phyloP scores from a whole-genome alignment of 306 rosid genomes.

The Herpetospermum pedunculosum region DNA sequence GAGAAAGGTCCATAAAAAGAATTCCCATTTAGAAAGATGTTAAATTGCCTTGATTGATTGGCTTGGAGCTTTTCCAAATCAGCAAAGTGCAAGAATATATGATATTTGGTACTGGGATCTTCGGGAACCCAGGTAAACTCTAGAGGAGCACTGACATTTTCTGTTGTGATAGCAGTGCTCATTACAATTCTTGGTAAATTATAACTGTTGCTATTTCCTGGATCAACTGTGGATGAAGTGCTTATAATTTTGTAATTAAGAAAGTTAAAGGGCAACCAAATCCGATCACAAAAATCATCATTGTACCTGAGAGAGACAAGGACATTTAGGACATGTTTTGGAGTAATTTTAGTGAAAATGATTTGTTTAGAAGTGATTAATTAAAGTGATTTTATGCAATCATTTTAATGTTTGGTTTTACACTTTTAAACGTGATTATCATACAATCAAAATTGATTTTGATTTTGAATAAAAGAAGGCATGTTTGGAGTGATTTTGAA shows the following conservation, averaged over 20 bases:
- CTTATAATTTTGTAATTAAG: neutral
- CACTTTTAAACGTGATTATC: too few relatives aligned
- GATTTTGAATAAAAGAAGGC: too few relatives aligned
- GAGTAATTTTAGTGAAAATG: too few relatives aligned
- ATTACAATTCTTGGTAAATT: slow-evolving; percentile 6
- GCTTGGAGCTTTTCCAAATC: slow-evolving; percentile 9
- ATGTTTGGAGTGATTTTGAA: too few relatives aligned
- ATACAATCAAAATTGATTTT: too few relatives aligned
- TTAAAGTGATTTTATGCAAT: too few relatives aligned
- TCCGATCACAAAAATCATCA: slow-evolving; percentile 27
- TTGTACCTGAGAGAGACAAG: slow-evolving; percentile 16
- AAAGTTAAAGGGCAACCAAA: neutral
- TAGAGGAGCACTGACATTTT: neutral
- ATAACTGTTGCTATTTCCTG: neutral
- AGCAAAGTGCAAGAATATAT: slow-evolving; percentile 7
- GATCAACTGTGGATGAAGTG: slow-evolving; percentile 4
- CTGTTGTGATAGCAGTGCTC: slow-evolving; percentile 5
- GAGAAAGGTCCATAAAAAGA: slow-evolving; percentile 3
- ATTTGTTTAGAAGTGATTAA: too few relatives aligned
- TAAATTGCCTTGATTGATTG: neutral
- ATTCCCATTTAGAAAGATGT: neutral
- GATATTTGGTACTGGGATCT: neutral
- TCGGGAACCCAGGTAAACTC: neutral
- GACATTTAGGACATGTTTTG: too few relatives aligned
- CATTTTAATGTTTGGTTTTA: too few relatives aligned